Base-by-base conservation (phyloP, 345 rosid species). In the Rhodamnia argentea region DNA sequence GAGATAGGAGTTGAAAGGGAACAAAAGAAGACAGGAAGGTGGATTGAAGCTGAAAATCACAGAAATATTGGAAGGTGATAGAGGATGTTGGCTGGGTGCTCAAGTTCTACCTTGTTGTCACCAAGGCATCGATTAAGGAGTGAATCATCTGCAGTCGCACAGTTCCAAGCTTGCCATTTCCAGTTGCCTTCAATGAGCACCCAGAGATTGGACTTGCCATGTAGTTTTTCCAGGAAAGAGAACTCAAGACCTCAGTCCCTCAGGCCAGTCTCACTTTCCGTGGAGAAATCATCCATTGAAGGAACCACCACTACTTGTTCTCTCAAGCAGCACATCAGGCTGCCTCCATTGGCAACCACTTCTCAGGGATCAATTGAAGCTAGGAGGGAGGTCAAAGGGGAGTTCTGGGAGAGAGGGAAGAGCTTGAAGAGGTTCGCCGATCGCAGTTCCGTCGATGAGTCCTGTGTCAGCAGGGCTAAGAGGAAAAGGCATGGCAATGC, bases 81-180 rank as follows among this genome's bases (percentile, higher is more conserved):
- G 93, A 96, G 92, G 90, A 97, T 97, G 99, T 95, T 97, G 99
- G 98, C 98, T 87, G 99, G 99, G 92, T 95, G 98, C 91, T 95
- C 99, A 87, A 96, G 98, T 90, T 93, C 99, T 82, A 89, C 98
- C 94, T 89, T 97, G 94, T 87, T 96, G 93, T 97, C 99, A 84
- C 99, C 99, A 52, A 96, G 99, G 92, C 93, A 96, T 91, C 94
- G 99, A 94, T 94, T 97, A 88, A 97, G 95, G 93, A 97, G 95
- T 86, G 99, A 96, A 91, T 90, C 96, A 85, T 32, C 96, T 50
- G 92, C 95, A 87, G 52, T 94, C n/a, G 92, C 95, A 91, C 96
- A 94, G 92, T 93, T 92, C 88, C 95, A 91, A 89, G 93, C 95
- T 91, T 94, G 95, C 86, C 94, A 97, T 90, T 96, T 93, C 84